Evolutionary conservation across 108 stramenopile species (phyloP).

Genomic region (Discostella pseudostelligera): DNA sequence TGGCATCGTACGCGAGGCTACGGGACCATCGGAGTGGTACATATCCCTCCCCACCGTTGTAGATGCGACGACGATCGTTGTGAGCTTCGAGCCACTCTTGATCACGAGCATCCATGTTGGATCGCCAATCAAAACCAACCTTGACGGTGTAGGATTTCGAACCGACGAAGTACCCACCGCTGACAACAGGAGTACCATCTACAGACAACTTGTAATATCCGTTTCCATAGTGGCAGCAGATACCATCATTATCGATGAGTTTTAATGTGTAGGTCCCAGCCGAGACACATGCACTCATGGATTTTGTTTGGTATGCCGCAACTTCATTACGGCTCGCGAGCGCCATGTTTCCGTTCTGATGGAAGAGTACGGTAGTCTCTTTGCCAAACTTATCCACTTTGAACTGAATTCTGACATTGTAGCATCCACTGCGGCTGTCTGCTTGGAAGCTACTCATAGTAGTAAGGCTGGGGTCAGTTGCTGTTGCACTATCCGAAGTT

Average conservation of each 20-base stretch:
- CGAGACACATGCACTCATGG: slow-evolving; percentile 5
- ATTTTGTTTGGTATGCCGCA: slow-evolving; percentile 15
- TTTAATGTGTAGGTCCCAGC: slow-evolving; percentile 21
- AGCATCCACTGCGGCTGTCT: neutral
- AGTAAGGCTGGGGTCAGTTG: neutral
- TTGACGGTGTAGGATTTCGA: slow-evolving; percentile 16
- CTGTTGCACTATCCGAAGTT: neutral
- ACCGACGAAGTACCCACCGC: slow-evolving; percentile 22
- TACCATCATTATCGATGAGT: slow-evolving; percentile 15
- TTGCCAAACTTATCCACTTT: slow-evolving; percentile 20
- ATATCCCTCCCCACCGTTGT: slow-evolving; percentile 8
- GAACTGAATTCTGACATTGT: slow-evolving; percentile 9
- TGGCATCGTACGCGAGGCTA: slow-evolving; percentile 8
- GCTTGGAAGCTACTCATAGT: neutral
- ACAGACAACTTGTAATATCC: slow-evolving; percentile 22
- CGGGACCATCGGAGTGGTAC: slow-evolving; percentile 9
- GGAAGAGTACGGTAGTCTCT: slow-evolving; percentile 19
- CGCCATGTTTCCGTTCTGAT: neutral
- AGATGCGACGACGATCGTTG: slow-evolving; percentile 11
- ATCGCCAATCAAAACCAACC: slow-evolving; percentile 18
- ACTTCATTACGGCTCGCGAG: slow-evolving; percentile 14
- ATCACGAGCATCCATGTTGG: slow-evolving; percentile 11
- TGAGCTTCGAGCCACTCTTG: slow-evolving; percentile 20
- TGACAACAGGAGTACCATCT: slow-evolving; percentile 4
- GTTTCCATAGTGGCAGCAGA: slow-evolving; percentile 17